Evolutionary conservation across 441 rosid genomes (phyloP).

Genomic region (Populus hybrid): DNA sequence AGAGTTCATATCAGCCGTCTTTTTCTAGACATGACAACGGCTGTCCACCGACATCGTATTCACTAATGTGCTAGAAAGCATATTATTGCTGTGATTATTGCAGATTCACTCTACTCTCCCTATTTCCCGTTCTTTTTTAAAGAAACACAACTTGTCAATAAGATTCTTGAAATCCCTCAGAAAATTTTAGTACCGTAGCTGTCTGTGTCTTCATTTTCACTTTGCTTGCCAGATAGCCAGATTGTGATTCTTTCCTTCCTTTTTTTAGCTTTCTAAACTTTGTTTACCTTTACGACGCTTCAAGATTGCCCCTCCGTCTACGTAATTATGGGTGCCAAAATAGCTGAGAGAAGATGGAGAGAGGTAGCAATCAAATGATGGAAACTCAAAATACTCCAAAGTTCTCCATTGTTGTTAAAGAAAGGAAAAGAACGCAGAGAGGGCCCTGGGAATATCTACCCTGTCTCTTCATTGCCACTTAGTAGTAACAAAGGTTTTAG

Average conservation of each 20-base stretch:
- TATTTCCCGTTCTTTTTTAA: not conserved
- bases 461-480: not conserved
- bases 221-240: conserved; percentile 35
- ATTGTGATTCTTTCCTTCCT: conserved; percentile 22
- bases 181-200: conserved; percentile 2
- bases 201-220: conserved; percentile 34
- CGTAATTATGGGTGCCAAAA: too few species aligned
- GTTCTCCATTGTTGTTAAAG: conserved; percentile 3
- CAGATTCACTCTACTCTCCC: not conserved
- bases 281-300: conserved; percentile 12
- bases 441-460: conserved; percentile 19
- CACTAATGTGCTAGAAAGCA: conserved; percentile 2
- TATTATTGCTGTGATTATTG: conserved; percentile 14
- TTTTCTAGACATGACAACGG: not conserved
- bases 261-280: conserved; percentile 3
- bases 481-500: not conserved
- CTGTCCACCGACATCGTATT: not conserved
- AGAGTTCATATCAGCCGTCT: conserved; percentile 6
- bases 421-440: conserved; percentile 15
- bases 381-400: not conserved
- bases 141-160: not conserved
- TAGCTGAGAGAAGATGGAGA: not conserved
- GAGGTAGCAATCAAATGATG: not conserved
- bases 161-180: conserved; percentile 21
- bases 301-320: not conserved